Percentiles rank a stretch among this genome's conserved stretches.
Conservation (phyloP, 1,284 basidiomycete species). For the Apiotrichum veenhuisii region DNA sequence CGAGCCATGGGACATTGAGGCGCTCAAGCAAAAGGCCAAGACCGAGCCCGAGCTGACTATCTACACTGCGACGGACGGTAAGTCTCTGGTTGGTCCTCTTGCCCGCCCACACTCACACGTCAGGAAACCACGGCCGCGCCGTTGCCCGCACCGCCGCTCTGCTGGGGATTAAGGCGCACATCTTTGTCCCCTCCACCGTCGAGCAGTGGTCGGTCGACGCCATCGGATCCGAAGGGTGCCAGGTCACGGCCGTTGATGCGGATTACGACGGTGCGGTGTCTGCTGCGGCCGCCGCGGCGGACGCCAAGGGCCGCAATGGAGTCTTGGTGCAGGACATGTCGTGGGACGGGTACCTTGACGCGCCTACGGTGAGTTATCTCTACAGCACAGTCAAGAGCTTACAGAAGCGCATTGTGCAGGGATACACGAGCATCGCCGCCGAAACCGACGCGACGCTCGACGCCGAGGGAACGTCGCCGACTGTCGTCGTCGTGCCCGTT, state of each 20-base stretch:
- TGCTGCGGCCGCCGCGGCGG: slow-evolving; percentile 3
- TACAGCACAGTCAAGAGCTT: background rate
- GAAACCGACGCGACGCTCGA: slow-evolving; percentile 3
- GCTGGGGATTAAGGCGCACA: slow-evolving; percentile 9
- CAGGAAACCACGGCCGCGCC: slow-evolving; percentile 21
- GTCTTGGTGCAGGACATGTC: slow-evolving; percentile 18
- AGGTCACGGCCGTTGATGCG: slow-evolving; percentile 4
- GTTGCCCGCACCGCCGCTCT: slow-evolving; percentile 13
- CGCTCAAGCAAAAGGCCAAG: background rate
- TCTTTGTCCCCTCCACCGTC: slow-evolving; percentile 16
- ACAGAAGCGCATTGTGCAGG: slow-evolving; percentile 7
- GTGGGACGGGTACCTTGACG: slow-evolving; percentile 13
- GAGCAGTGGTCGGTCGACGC: slow-evolving; percentile 16
- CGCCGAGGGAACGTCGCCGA: background rate
- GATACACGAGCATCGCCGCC: slow-evolving; percentile 16
- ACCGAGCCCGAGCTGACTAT: slow-evolving; percentile 3
- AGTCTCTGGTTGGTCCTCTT: background rate
- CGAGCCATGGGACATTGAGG: slow-evolving; percentile 13
- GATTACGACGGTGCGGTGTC: slow-evolving; percentile 18
- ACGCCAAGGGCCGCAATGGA: background rate
- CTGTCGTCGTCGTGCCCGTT: slow-evolving; percentile 17
- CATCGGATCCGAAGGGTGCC: slow-evolving; percentile 13
- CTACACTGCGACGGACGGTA: slow-evolving; percentile 20
- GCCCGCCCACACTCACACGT: background rate
- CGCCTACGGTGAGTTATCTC: slow-evolving; percentile 4